Evolutionary conservation across 495 filamentous ascomycete genomes (phyloP).

Genomic region (Emericellopsis terricola): DNA sequence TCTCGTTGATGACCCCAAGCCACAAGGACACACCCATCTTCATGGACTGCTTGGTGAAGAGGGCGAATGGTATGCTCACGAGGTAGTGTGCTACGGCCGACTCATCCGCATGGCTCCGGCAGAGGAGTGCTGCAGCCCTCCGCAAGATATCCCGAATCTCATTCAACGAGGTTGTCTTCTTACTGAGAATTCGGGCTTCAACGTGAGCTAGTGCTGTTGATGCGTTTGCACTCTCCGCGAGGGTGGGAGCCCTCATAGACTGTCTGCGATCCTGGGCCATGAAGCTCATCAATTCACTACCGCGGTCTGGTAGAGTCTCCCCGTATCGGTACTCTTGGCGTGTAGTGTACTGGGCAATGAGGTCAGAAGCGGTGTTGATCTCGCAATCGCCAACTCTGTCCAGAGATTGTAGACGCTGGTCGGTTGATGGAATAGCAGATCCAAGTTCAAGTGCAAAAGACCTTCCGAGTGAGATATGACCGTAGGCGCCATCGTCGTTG

Average conservation of each 20-base stretch:
- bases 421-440: constrained; percentile 65
- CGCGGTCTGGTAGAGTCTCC: constrained; percentile 46
- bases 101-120: constrained; percentile 50
- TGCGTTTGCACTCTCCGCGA: constrained; percentile 34
- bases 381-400: constrained; percentile 49
- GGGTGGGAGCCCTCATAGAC: constrained; percentile 20
- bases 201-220: constrained; percentile 44
- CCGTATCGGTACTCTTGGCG: constrained; percentile 82
- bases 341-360: constrained; percentile 92
- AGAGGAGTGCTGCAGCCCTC: constrained; percentile 69
- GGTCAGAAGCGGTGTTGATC: constrained; percentile 84
- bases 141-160: constrained; percentile 67
- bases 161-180: constrained; percentile 45
- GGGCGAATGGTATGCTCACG: constrained; percentile 74
- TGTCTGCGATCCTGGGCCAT: constrained; percentile 29
- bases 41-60: constrained; percentile 89
- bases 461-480: constrained; percentile 80
- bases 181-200: constrained; percentile 44
- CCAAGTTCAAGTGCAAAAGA: constrained; percentile 94
- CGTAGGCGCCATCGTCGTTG: constrained; percentile 70
- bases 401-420: constrained; percentile 67
- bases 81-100: constrained; percentile 66
- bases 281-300: constrained; percentile 40
- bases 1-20: constrained; percentile 94
- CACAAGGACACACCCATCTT: constrained; percentile 90